phyloP scores from a whole-genome alignment of 345 rosid genomes.

The Euclidium syriacum region DNA sequence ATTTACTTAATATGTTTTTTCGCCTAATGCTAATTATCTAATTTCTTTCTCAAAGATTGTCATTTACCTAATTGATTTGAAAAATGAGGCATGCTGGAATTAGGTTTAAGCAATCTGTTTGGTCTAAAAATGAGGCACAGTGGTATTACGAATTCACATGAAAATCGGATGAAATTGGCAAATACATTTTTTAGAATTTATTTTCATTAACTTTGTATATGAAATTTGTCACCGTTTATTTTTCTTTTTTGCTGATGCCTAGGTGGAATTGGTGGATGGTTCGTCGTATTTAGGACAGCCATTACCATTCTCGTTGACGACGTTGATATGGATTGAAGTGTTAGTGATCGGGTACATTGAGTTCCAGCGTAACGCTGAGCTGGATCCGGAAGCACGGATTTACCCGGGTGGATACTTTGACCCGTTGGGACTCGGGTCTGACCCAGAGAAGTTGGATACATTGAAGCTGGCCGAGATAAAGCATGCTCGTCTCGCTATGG shows the following conservation, averaged over 20 bases:
- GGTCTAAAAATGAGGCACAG: no score
- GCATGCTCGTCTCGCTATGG: conserved; percentile 83
- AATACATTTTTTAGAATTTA: no score
- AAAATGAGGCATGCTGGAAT: no score
- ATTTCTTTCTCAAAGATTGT: no score
- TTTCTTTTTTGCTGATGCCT: background rate
- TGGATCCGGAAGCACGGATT: conserved; percentile 68
- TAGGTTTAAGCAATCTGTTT: no score
- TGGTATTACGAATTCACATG: no score
- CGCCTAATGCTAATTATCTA: no score
- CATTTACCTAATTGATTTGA: no score
- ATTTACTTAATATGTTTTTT: no score
- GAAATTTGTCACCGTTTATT: background rate
- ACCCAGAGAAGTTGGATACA: conserved; percentile 57
- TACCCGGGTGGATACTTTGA: conserved; percentile 89
- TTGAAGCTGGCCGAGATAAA: conserved; percentile 83
- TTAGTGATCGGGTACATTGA: conserved; percentile 58
- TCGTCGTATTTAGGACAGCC: conserved; percentile 93
- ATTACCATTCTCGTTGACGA: conserved; percentile 75
- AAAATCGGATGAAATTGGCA: no score
- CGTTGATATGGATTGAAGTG: conserved; percentile 86
- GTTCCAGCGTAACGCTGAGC: conserved; percentile 64
- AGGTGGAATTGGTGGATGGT: conserved; percentile 94
- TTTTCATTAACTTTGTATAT: no score
- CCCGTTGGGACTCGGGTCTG: conserved; percentile 69